These are phyloP conservation scores for Teunomyces tritomae DNA, from an alignment of 805 yeast species.

Conservation along the genomic window DNA sequence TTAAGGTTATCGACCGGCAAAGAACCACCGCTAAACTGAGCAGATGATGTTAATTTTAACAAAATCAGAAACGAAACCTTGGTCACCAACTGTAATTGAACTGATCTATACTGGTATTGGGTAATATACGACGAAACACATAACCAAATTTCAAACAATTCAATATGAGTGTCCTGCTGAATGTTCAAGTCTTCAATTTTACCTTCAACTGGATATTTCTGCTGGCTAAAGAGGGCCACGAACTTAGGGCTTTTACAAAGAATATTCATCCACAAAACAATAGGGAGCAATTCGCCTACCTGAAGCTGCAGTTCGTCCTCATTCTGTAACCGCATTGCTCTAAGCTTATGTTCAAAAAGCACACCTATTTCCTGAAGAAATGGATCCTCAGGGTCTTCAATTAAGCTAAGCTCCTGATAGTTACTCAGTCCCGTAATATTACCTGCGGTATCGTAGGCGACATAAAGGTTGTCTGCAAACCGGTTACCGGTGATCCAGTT, in stretches of 20 bases:
- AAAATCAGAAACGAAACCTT: slow-evolving; percentile 26
- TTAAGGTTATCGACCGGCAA: slow-evolving; percentile 8
- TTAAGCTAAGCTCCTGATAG: slow-evolving; percentile 10
- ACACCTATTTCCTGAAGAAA: slow-evolving; percentile 15
- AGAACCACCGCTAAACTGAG: not conserved
- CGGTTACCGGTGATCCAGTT: slow-evolving; percentile 29
- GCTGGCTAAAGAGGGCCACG: slow-evolving; percentile 13
- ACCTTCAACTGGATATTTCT: slow-evolving; percentile 7
- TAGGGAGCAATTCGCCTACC: slow-evolving; percentile 17
- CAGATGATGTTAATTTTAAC: slow-evolving; percentile 22
- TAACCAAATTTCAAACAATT: slow-evolving; percentile 33
- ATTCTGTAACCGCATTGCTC: slow-evolving; percentile 6
- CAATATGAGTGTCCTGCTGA: slow-evolving; percentile 12
- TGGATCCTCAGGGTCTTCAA: slow-evolving; percentile 14
- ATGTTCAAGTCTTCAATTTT: slow-evolving; percentile 15
- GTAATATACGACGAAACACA: slow-evolving; percentile 36
- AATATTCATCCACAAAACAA: slow-evolving; percentile 13
- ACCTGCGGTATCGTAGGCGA: slow-evolving; percentile 14
- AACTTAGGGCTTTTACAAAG: slow-evolving; percentile 16
- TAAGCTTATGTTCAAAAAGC: slow-evolving; percentile 12
- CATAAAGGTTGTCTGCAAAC: slow-evolving; percentile 20
- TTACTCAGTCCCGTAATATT: slow-evolving; percentile 16
- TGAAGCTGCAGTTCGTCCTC: slow-evolving; percentile 10
- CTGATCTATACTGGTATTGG: slow-evolving; percentile 36
- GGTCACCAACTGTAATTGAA: slow-evolving; percentile 21